Evolutionary conservation across 2,329 filamentous ascomycete species (phyloP), one percentile per base, ranked within the genome.

Genomic region (Chaetomium sp.): DNA sequence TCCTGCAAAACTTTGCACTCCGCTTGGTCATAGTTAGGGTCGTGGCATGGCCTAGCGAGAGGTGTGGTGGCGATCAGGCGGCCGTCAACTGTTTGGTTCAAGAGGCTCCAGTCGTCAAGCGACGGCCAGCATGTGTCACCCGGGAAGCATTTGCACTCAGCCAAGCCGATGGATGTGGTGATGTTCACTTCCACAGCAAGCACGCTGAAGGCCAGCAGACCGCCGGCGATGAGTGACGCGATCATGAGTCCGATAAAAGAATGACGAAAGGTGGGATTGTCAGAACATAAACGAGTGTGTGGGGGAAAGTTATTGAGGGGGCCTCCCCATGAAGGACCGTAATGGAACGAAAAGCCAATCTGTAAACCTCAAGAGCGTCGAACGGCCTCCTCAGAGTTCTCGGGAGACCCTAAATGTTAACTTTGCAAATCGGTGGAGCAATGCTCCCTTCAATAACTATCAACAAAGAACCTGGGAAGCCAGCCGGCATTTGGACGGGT

Each of bases 71-170:
- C 70, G 11, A 82, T 69, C 40, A 82, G 67, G 11, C 68, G 69
- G 3, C 79, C 79, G 9, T 67, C 66, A n/a, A 82, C 66, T 1
- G 77, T 75, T 14, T 64, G 44, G 62, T 82, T 82, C 57, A 82
- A 71, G 2, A 57, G 52, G 11, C 63, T 59, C 79, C 79, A 82
- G 14, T 65, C 63, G 12, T 59, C 36, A 3, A 53, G 19, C 1
- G 69, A 67, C 0, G 79, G 79, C 79, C 79, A 82, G 65, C 75
- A 77, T 3, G 61, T 12, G 49, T 81, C 76, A 8, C 72, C 73
- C 0, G 79, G 78, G 52, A 76, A 73, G 66, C 74, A 77, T 48
- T 72, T 72, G 65, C 75, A 78, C 10, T 32, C 19, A 46, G 35
- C n/a, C 33, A 33, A 37, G 14, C 40, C 40, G 35, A 19, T 3